Evolutionary conservation across 768 basidiomycete species (phyloP).

Genomic region (Rhizopogon rudus): DNA sequence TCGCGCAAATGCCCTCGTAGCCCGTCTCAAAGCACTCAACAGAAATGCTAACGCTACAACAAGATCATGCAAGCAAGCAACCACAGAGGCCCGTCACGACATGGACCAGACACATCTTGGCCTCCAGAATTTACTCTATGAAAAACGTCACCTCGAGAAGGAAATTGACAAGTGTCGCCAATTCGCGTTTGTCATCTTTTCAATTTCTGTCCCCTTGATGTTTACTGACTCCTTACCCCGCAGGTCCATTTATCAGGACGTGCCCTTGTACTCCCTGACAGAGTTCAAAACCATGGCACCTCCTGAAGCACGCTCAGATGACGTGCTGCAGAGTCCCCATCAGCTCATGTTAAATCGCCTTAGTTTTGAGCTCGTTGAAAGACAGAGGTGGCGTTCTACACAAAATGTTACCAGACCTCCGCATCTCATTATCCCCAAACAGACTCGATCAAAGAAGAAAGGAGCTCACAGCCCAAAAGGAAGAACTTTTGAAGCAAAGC

Average conservation of each 20-base stretch:
- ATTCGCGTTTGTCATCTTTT: slow-evolving; percentile 62
- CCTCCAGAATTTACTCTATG: slow-evolving; percentile 83
- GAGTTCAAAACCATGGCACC: slow-evolving; percentile 71
- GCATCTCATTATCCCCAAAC: slow-evolving; percentile 5
- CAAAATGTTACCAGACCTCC: slow-evolving; percentile 3
- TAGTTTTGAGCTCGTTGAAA: slow-evolving; percentile 82
- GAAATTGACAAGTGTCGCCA: slow-evolving; percentile 93
- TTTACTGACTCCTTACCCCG: not conserved
- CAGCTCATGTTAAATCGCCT: slow-evolving; percentile 85
- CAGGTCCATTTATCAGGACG: slow-evolving; percentile 87
- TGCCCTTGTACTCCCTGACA: slow-evolving; percentile 65
- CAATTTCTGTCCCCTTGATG: not conserved
- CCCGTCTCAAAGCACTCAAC: slow-evolving; percentile 75
- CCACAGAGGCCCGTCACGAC: slow-evolving; percentile 70
- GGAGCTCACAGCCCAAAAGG: slow-evolving; percentile 65
- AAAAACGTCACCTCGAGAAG: slow-evolving; percentile 84
- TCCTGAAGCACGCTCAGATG: slow-evolving; percentile 54
- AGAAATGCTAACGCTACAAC: slow-evolving; percentile 68
- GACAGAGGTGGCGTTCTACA: slow-evolving; percentile 59
- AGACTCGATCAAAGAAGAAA: slow-evolving; percentile 71
- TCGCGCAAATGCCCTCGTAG: slow-evolving; percentile 71
- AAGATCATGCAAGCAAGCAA: slow-evolving; percentile 66
- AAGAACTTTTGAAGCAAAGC: slow-evolving; percentile 76
- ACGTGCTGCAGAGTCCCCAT: slow-evolving; percentile 64
- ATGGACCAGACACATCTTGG: slow-evolving; percentile 90